A percentile compares a stretch with the other conserved stretches of the same genome.
Conservation (phyloP, 1,284 basidiomycete species). For the Mycocalia duriaeana region DNA sequence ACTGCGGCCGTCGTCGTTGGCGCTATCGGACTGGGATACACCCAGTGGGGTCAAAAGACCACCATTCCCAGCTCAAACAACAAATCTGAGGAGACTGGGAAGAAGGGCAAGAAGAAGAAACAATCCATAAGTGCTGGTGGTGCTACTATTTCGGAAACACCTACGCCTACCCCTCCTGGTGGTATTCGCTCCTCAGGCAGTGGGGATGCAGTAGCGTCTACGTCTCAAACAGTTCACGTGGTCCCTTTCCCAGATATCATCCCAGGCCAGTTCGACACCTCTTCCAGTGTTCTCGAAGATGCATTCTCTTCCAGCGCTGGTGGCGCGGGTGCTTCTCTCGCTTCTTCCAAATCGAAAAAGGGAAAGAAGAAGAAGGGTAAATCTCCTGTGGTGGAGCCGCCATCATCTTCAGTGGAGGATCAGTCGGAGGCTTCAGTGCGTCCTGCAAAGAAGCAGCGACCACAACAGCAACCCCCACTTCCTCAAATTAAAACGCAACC, state of each 20-base stretch:
- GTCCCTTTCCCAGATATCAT: slow-evolving; percentile 37
- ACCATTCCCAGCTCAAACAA: slow-evolving; percentile 4
- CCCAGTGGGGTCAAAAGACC: slow-evolving; percentile 19
- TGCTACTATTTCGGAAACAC: slow-evolving; percentile 13
- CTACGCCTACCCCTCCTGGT: slow-evolving; percentile 17
- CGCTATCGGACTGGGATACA: slow-evolving; percentile 38
- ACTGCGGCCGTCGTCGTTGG: slow-evolving; percentile 38
- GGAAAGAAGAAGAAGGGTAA: slow-evolving; percentile 40
- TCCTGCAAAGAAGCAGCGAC: slow-evolving; percentile 9
- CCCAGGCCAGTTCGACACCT: slow-evolving; percentile 41
- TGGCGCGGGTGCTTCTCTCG: too few relatives aligned
- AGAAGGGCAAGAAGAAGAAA: slow-evolving; percentile 38
- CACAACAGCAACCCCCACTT: background rate
- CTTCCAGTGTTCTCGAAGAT: slow-evolving; percentile 7
- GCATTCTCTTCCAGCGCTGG: slow-evolving; percentile 6
- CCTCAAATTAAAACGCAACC: too few relatives aligned
- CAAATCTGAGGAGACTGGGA: slow-evolving; percentile 9
- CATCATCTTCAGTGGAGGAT: slow-evolving; percentile 7
- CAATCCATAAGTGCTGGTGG: too few relatives aligned
- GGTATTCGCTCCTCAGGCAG: too few relatives aligned
- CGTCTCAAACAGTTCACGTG: slow-evolving; percentile 16
- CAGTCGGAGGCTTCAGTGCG: slow-evolving; percentile 8
- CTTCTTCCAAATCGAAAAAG: slow-evolving; percentile 35
- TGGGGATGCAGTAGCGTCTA: too few relatives aligned
- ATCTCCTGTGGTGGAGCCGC: slow-evolving; percentile 8